These are phyloP conservation scores for Lentinula edodes DNA, from an alignment of 768 basidiomycete species.

Conservation along the genomic window DNA sequence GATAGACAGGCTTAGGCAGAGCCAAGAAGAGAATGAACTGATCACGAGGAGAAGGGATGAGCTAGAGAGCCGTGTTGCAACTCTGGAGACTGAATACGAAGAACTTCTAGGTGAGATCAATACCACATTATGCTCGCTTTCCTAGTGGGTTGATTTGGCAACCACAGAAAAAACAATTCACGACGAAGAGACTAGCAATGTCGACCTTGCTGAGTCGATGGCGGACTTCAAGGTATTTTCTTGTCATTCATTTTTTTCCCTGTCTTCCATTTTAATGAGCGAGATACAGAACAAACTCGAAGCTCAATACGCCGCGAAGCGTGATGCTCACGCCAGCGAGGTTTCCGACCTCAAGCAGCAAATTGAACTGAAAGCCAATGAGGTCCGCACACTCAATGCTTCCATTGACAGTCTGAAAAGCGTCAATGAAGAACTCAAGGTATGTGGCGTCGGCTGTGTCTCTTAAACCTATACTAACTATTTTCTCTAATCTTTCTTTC, in stretches of 20 bases:
- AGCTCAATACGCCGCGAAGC: slow-evolving; percentile 87
- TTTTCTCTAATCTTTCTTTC: slow-evolving; percentile 6
- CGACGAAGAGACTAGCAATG: slow-evolving; percentile 82
- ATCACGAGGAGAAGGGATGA: slow-evolving; percentile 78
- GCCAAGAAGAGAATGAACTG: slow-evolving; percentile 91
- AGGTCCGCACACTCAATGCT: slow-evolving; percentile 77
- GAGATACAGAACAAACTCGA: slow-evolving; percentile 80
- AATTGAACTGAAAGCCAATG: slow-evolving; percentile 76
- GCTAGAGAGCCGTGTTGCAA: slow-evolving; percentile 72
- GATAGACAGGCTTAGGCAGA: slow-evolving; percentile 81
- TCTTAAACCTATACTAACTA: slow-evolving; percentile 2
- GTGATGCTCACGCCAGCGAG: slow-evolving; percentile 84
- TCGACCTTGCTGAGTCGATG: slow-evolving; percentile 79
- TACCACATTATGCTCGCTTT: slow-evolving; percentile 4
- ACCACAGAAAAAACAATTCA: slow-evolving; percentile 82
- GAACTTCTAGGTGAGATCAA: slow-evolving; percentile 77
- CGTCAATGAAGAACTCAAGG: slow-evolving; percentile 98
- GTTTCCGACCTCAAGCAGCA: slow-evolving; percentile 85
- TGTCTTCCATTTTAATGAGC: slow-evolving; percentile 11
- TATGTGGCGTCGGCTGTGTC: slow-evolving; percentile 25
- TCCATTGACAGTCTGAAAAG: slow-evolving; percentile 91
- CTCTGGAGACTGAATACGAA: slow-evolving; percentile 92
- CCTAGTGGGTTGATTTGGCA: slow-evolving; percentile 10
- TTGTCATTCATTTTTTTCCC: slow-evolving; percentile 3
- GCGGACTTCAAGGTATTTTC: slow-evolving; percentile 77